Conservation (phyloP, 805 yeast species). For the Starmerella cellae region DNA sequence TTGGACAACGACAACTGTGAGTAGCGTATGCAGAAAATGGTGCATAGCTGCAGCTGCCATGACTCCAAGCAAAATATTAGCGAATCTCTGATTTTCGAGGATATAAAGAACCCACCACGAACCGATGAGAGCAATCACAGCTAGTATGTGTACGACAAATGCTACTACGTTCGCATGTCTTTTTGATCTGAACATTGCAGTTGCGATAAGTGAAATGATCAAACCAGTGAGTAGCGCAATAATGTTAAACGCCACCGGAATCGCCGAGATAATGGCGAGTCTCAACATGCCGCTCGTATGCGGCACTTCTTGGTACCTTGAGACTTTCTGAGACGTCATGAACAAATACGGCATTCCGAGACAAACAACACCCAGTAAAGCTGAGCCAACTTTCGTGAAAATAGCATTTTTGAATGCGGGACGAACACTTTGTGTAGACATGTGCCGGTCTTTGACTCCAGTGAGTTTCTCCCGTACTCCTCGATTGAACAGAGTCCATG, state of each 20-base stretch:
- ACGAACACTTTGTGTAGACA: slow-evolving; percentile 38
- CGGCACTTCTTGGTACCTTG: slow-evolving; percentile 28
- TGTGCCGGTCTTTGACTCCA: slow-evolving; percentile 51
- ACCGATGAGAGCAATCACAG: slow-evolving; percentile 40
- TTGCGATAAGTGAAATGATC: slow-evolving; percentile 12
- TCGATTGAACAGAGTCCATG: slow-evolving; percentile 60
- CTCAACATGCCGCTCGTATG: slow-evolving; percentile 37
- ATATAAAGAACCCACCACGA: slow-evolving; percentile 54
- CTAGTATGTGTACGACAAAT: slow-evolving; percentile 39
- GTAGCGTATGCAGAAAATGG: slow-evolving; percentile 39
- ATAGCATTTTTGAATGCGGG: slow-evolving; percentile 60
- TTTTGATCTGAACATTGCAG: background rate
- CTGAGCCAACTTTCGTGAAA: slow-evolving; percentile 54
- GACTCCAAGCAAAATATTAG: slow-evolving; percentile 49
- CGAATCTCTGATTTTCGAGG: slow-evolving; percentile 52
- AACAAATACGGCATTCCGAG: slow-evolving; percentile 50
- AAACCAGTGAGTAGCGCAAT: slow-evolving; percentile 18
- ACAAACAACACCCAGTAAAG: slow-evolving; percentile 45
- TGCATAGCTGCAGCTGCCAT: slow-evolving; percentile 45
- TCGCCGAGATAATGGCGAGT: slow-evolving; percentile 29
- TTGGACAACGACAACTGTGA: slow-evolving; percentile 40
- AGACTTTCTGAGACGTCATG: slow-evolving; percentile 63
- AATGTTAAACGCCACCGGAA: slow-evolving; percentile 20
- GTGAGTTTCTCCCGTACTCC: slow-evolving; percentile 63
- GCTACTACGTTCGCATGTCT: slow-evolving; percentile 32